Evolutionary conservation across 495 filamentous ascomycete species (phyloP).

Genomic region (Hyaloscypha bicolor): DNA sequence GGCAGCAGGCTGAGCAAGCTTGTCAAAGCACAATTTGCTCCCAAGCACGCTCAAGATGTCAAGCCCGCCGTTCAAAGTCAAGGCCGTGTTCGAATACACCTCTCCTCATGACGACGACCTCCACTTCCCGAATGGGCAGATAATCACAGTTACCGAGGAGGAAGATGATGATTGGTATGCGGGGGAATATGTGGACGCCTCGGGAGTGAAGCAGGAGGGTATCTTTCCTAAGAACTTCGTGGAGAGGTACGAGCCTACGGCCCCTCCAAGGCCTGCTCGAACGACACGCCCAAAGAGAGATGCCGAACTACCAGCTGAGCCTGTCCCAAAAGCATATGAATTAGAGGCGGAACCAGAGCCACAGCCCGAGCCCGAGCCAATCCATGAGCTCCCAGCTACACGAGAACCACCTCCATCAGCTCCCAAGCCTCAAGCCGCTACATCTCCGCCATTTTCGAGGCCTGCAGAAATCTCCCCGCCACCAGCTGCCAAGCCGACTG

Average conservation of each 20-base stretch:
- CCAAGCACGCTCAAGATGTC: constrained; percentile 59
- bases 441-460: constrained; percentile 27
- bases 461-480: constrained; percentile 25
- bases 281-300: constrained; percentile 75
- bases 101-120: constrained; percentile 95
- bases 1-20: constrained; percentile 26
- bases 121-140: constrained; percentile 78
- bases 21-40: constrained; percentile 10
- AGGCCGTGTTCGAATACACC: constrained; percentile 89
- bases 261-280: constrained; percentile 82
- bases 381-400: constrained; percentile 44
- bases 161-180: constrained; percentile 96
- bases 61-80: constrained; percentile 84
- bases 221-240: constrained; percentile 98
- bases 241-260: constrained; percentile 87
- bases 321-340: constrained; percentile 22
- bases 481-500: constrained; percentile 50
- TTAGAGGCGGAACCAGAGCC: constrained; percentile 31
- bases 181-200: constrained; percentile 81
- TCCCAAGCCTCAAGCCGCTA: constrained; percentile 32
- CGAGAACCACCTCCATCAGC: constrained; percentile 43
- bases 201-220: constrained; percentile 75
- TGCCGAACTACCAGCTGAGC: constrained; percentile 39
- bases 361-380: constrained; percentile 36
- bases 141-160: constrained; percentile 89